These are phyloP conservation scores for Moelleriella libera DNA, from an alignment of 2,329 filamentous ascomycete genomes.

Conservation along the genomic window DNA sequence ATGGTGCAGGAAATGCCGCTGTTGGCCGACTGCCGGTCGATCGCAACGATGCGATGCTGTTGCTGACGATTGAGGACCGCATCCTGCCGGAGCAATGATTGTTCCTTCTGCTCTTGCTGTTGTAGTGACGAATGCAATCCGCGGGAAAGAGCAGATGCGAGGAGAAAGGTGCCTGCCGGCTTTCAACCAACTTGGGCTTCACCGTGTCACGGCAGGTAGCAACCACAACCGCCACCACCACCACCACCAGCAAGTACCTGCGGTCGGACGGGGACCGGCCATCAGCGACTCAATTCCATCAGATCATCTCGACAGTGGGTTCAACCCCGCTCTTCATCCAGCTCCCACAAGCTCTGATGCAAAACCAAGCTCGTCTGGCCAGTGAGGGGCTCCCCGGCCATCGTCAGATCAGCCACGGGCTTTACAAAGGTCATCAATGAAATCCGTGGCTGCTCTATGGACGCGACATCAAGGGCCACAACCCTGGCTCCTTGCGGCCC, in stretches of 20 bases:
- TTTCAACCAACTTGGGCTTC: not conserved
- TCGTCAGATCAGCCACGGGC: not conserved
- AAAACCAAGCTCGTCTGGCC: not conserved
- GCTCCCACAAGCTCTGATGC: not conserved
- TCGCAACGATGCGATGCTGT: constrained; percentile 4
- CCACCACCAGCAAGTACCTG: too few species aligned
- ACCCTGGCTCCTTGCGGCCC: not conserved
- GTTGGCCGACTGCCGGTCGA: constrained; percentile 1
- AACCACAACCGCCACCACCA: too few species aligned
- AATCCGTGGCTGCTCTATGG: not conserved
- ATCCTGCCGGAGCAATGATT: not conserved
- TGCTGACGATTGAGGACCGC: constrained; percentile 3
- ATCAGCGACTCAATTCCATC: too few species aligned
- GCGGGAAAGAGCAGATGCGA: not conserved
- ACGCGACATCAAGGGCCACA: not conserved
- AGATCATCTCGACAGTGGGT: not conserved
- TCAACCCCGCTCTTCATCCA: not conserved
- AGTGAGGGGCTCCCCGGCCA: not conserved
- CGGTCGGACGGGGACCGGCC: too few species aligned
- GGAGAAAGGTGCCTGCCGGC: not conserved
- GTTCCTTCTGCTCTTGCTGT: not conserved
- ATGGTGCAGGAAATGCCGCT: constrained; percentile 1
- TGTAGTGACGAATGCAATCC: not conserved
- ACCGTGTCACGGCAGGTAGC: too few species aligned
- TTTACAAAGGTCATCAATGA: not conserved